These are phyloP conservation scores for Metarhizium guizhouense DNA, from an alignment of 2,329 filamentous ascomycete genomes.

Conservation along the genomic window DNA sequence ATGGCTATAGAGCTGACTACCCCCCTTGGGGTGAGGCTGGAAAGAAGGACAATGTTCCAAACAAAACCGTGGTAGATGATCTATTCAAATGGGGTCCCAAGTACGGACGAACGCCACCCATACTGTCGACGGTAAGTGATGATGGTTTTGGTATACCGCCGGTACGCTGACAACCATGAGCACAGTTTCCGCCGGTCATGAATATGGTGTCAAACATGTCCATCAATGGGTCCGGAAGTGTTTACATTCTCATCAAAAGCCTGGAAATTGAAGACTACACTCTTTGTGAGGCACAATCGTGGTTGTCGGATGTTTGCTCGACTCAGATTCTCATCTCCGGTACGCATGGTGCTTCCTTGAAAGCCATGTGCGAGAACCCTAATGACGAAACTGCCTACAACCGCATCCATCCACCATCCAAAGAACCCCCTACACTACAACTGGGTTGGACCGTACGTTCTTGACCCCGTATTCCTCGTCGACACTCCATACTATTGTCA, in stretches of 20 bases:
- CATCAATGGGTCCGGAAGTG: constrained; percentile 31
- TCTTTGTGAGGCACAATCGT: constrained; percentile 58
- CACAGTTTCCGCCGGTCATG: constrained; percentile 46
- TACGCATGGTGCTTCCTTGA: constrained; percentile 48
- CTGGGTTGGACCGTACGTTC: too few species aligned
- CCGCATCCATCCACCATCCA: too few species aligned
- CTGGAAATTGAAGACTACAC: constrained; percentile 41
- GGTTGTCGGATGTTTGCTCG: constrained; percentile 55
- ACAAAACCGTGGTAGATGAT: constrained; percentile 55
- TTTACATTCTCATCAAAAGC: constrained; percentile 57
- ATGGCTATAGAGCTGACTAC: too few species aligned
- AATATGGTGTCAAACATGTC: constrained; percentile 58
- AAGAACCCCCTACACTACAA: too few species aligned
- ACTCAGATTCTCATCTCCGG: constrained; percentile 52
- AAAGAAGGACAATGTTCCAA: constrained; percentile 31
- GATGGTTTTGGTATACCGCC: not conserved
- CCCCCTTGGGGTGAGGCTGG: not conserved
- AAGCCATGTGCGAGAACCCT: constrained; percentile 50
- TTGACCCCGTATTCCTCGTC: too few species aligned
- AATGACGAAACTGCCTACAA: constrained; percentile 24
- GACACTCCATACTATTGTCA: too few species aligned
- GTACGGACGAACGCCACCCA: constrained; percentile 40
- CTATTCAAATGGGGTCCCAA: constrained; percentile 58
- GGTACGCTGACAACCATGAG: too few species aligned
- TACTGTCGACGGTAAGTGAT: constrained; percentile 36